Evolutionary conservation across 1,284 basidiomycete genomes (phyloP), one percentile per base, ranked within the genome.

Genomic region (Moesziomyces sp.): DNA sequence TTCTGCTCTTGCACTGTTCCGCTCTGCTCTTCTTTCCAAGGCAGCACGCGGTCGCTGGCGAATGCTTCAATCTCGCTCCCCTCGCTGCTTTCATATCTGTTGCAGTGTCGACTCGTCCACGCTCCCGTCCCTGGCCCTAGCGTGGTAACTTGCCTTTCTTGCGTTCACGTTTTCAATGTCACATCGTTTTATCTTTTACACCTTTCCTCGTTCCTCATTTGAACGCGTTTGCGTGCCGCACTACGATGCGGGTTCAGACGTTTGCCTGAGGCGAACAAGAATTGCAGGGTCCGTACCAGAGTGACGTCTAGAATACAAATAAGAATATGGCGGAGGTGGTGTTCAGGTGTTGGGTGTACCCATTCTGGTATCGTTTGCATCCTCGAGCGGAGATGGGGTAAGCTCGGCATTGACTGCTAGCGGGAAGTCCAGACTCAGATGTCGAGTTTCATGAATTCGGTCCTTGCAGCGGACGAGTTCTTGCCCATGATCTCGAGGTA

Each of bases 401-500:
- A 28, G 26, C 26, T 8, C 26, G 26, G 26, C 26, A 5, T 28
- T 28, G 26, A 28, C 8, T 8, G 26, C 8, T 28, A 8, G 26
- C 26, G 6, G 26, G 8, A 8, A 28, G 26, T 28, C 6, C 26
- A 28, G 26, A 13, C 30, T 33, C 52, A 66, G 40, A 54, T 46
- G 8, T 63, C 56, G 45, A 56, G 4, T 30, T 53, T 58, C 26
- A n/a, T 47, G n/a, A 62, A 56, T 9, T 54, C 33, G 0, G 58
- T 38, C 23, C 43, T 58, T 14, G 55, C 63, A n/a, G 40, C 42
- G 5, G 58, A 58, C 38, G 69, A 66, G 46, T 73, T 60, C 10
- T 35, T 50, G 13, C 70, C 70, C 1, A 51, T 52, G 43, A 67
- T 45, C 13, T 64, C 64, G 44, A 64, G 14, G 33, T 52, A 73